These are phyloP conservation scores for Wallacemonas rigidus DNA, from an alignment of 208 protist species.

Conservation along the genomic window DNA sequence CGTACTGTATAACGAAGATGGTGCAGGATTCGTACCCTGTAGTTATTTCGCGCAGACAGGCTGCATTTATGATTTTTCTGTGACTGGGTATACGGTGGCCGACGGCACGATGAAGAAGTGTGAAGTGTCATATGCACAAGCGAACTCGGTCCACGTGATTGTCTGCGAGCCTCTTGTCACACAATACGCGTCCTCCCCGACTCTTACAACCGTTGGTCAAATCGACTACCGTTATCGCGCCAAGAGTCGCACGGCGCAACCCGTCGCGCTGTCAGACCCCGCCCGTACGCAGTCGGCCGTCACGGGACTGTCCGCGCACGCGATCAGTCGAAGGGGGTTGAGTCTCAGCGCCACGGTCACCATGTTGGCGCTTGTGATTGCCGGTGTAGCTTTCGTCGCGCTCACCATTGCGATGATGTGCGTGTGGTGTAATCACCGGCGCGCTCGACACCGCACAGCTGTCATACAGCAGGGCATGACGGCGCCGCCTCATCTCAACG, in stretches of 20 bases:
- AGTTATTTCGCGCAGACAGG: too few relatives aligned
- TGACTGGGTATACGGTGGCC: too few relatives aligned
- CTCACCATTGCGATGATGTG: neutral
- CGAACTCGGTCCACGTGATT: neutral
- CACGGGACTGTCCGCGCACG: neutral
- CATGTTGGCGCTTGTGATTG: neutral
- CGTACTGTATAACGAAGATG: neutral
- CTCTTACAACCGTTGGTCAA: neutral
- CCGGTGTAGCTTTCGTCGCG: neutral
- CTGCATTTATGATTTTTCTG: too few relatives aligned
- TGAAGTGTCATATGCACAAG: neutral
- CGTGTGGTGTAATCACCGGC: neutral
- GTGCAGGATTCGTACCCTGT: neutral
- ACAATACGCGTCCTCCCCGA: neutral
- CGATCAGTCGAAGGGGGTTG: neutral
- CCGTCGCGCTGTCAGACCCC: neutral
- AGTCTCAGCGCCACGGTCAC: neutral
- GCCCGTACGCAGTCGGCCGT: neutral
- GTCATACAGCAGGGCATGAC: neutral
- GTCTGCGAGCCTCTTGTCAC: neutral
- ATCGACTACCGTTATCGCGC: conserved; percentile 10
- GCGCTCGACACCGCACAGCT: neutral
- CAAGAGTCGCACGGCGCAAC: neutral
- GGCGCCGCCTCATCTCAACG: neutral
- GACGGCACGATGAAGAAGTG: too few relatives aligned